These are phyloP conservation scores for Metschnikowia kofuensis DNA, from an alignment of 805 yeast species.

Conservation along the genomic window DNA sequence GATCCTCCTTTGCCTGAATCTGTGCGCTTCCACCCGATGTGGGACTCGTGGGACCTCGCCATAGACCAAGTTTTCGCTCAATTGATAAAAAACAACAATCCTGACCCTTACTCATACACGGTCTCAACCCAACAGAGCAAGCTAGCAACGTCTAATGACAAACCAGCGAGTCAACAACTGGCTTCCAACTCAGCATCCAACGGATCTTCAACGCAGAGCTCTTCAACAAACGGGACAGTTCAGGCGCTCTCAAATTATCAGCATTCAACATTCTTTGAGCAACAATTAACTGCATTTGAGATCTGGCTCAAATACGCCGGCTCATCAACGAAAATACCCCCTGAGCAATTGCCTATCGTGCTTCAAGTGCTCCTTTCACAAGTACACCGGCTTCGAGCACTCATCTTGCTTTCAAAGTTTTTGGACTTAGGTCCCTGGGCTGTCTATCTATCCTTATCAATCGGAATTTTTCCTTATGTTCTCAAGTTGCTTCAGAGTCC, in stretches of 20 bases:
- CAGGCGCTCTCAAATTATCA: slow-evolving; percentile 54
- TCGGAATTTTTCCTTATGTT: slow-evolving; percentile 95
- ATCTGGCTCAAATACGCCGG: slow-evolving; percentile 89
- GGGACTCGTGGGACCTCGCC: slow-evolving; percentile 98
- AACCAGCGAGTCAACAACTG: neutral
- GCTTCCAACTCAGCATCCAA: slow-evolving; percentile 1
- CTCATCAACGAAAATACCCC: slow-evolving; percentile 77
- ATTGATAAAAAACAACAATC: slow-evolving; percentile 45
- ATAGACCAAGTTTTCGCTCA: slow-evolving; percentile 89
- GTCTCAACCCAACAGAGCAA: slow-evolving; percentile 1
- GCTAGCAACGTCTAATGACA: neutral
- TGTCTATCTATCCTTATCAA: slow-evolving; percentile 84
- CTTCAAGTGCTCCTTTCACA: slow-evolving; percentile 90
- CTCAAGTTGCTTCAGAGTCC: slow-evolving; percentile 88
- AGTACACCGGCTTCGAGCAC: slow-evolving; percentile 87
- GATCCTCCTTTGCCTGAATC: slow-evolving; percentile 89
- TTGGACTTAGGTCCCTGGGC: slow-evolving; percentile 98
- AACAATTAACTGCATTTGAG: slow-evolving; percentile 93
- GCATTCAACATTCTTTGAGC: slow-evolving; percentile 93
- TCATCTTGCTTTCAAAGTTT: slow-evolving; percentile 78
- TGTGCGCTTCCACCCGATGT: slow-evolving; percentile 80
- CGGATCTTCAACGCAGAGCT: slow-evolving; percentile 7
- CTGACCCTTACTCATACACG: slow-evolving; percentile 19
- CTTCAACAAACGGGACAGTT: neutral
- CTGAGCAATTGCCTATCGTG: slow-evolving; percentile 93